Evolutionary conservation across 441 rosid species (phyloP).

Genomic region (Viola pubescens): DNA sequence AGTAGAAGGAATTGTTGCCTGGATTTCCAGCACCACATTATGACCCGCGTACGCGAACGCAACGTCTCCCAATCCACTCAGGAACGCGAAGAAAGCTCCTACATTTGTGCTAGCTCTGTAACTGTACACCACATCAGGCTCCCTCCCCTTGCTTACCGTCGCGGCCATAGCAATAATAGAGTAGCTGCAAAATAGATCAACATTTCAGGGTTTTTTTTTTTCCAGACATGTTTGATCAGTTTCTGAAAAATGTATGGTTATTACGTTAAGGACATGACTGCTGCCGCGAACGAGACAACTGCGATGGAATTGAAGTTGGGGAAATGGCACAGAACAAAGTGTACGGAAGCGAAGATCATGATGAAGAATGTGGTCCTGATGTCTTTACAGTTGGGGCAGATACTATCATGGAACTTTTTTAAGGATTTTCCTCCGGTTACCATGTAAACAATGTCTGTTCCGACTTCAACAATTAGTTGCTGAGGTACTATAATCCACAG

Average conservation of each 20-base stretch:
- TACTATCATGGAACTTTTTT: slow-evolving; percentile 50
- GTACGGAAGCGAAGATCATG: slow-evolving; percentile 60
- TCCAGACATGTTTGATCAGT: background rate
- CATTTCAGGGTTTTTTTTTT: background rate
- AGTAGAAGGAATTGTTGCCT: slow-evolving; percentile 81
- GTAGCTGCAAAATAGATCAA: slow-evolving; percentile 34
- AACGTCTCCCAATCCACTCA: slow-evolving; percentile 61
- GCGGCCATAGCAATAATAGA: slow-evolving; percentile 64
- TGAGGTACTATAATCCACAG: slow-evolving; percentile 80
- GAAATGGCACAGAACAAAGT: slow-evolving; percentile 61
- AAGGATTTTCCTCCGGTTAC: slow-evolving; percentile 82
- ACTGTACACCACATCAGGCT: slow-evolving; percentile 47
- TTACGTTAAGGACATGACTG: slow-evolving; percentile 70
- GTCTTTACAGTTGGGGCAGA: slow-evolving; percentile 45
- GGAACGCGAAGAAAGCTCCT: slow-evolving; percentile 41
- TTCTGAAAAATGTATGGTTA: background rate
- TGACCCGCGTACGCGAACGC: slow-evolving; percentile 84
- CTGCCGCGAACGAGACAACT: slow-evolving; percentile 57
- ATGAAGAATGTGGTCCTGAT: slow-evolving; percentile 55
- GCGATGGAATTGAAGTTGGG: slow-evolving; percentile 73
- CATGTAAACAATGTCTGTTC: slow-evolving; percentile 65
- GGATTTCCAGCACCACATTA: slow-evolving; percentile 78
- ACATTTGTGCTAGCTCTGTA: slow-evolving; percentile 33
- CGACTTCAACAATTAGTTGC: slow-evolving; percentile 63
- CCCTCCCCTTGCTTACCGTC: slow-evolving; percentile 35